Percentiles rank a stretch among this genome's conserved stretches.
Conservation (phyloP, 1,284 basidiomycete species). For the Athelia sp. region DNA sequence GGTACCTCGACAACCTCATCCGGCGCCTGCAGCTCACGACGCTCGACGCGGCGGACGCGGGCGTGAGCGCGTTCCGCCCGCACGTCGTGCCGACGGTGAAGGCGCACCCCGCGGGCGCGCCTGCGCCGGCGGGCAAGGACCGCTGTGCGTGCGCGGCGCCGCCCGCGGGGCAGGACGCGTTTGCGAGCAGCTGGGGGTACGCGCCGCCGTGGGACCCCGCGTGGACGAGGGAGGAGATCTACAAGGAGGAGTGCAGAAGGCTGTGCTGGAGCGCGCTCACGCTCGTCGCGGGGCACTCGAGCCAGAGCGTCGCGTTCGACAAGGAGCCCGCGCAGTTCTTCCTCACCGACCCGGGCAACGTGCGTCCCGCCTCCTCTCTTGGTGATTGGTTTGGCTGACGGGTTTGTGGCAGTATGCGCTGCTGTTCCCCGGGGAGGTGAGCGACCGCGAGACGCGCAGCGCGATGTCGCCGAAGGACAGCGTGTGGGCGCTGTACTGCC, state of each 20-base stretch:
- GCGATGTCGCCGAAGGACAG: slow-evolving; percentile 58
- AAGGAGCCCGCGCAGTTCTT: slow-evolving; percentile 50
- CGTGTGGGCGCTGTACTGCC: slow-evolving; percentile 74
- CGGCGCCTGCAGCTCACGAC: slow-evolving; percentile 46
- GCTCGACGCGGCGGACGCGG: slow-evolving; percentile 50
- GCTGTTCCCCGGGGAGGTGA: slow-evolving; percentile 57
- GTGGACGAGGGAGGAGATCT: slow-evolving; percentile 49
- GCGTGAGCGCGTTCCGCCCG: slow-evolving; percentile 43
- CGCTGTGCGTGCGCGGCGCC: slow-evolving; percentile 49
- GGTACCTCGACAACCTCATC: slow-evolving; percentile 63
- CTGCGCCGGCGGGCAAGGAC: slow-evolving; percentile 6
- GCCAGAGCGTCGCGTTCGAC: slow-evolving; percentile 61
- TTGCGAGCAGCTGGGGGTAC: slow-evolving; percentile 40
- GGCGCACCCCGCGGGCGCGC: slow-evolving; percentile 20
- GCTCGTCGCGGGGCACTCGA: slow-evolving; percentile 59
- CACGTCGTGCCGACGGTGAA: slow-evolving; percentile 34
- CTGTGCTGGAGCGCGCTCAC: slow-evolving; percentile 70
- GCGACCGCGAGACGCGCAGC: slow-evolving; percentile 32
- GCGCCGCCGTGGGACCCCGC: slow-evolving; percentile 55
- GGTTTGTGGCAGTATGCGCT: slow-evolving; percentile 43
- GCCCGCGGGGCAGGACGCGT: slow-evolving; percentile 32
- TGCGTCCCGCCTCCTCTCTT: slow-evolving; percentile 28
- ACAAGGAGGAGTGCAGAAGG: slow-evolving; percentile 64
- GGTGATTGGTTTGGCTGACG: slow-evolving; percentile 7
- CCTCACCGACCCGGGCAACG: slow-evolving; percentile 58